Conservation (phyloP, 495 filamentous ascomycete genomes). For the Aspergillus avenaceus region DNA sequence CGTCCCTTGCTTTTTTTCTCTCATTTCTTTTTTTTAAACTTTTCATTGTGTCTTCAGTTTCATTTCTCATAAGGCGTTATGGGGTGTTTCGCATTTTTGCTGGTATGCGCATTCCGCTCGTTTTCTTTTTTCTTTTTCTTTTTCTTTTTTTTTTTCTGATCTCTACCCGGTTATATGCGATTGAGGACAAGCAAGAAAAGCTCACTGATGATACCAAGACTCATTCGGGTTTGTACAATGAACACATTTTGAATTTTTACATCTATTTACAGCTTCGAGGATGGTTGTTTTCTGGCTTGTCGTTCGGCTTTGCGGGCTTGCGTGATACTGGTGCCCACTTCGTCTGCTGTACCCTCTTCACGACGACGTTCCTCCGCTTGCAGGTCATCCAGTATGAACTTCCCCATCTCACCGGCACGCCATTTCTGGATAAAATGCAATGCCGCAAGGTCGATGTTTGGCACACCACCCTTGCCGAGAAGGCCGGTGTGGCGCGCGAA, state of each 20-base stretch:
- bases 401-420: slow-evolving; percentile 70
- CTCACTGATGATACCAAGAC: slow-evolving; percentile 20
- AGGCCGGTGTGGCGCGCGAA: slow-evolving; percentile 72
- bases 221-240: slow-evolving; percentile 25
- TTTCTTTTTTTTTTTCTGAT: neutral
- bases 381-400: slow-evolving; percentile 77
- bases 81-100: neutral
- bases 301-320: slow-evolving; percentile 40
- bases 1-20: slow-evolving; percentile 9
- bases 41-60: slow-evolving; percentile 22
- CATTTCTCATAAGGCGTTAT: neutral
- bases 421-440: slow-evolving; percentile 83
- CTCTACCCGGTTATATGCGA: slow-evolving; percentile 3
- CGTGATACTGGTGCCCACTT: slow-evolving; percentile 35
- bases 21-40: slow-evolving; percentile 9
- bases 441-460: slow-evolving; percentile 69
- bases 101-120: neutral
- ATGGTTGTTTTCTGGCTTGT: slow-evolving; percentile 27
- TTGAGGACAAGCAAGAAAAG: slow-evolving; percentile 6
- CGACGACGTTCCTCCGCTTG: slow-evolving; percentile 46
- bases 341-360: slow-evolving; percentile 37
- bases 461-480: slow-evolving; percentile 67
- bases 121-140: neutral
- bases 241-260: slow-evolving; percentile 15
- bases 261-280: slow-evolving; percentile 11